A percentile compares a stretch with the other conserved stretches of the same genome.
Conservation (phyloP, 2,329 filamentous ascomycete species). For the Hyphodiscus sp. region DNA sequence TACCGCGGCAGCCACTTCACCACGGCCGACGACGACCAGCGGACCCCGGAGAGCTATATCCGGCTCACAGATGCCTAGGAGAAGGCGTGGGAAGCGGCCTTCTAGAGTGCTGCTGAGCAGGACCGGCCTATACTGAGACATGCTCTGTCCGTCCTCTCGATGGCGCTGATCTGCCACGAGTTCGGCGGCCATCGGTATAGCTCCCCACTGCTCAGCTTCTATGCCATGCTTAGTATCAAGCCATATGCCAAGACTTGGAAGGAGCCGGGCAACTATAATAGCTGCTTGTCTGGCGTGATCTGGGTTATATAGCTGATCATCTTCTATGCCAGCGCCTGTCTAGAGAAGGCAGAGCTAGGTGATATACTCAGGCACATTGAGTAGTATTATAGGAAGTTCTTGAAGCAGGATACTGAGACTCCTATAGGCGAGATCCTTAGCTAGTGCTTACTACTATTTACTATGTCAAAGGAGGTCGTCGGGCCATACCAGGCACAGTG, state of each 20-base stretch:
- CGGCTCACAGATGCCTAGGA: background rate
- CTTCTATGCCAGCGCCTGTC: conserved; percentile 8
- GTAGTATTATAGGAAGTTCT: conserved; percentile 10
- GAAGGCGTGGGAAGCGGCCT: conserved; percentile 7
- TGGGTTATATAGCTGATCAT: conserved; percentile 8
- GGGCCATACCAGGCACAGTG: conserved; percentile 7
- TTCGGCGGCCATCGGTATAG: conserved; percentile 8
- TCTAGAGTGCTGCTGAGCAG: conserved; percentile 5
- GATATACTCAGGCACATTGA: background rate
- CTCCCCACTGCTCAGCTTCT: conserved; percentile 10
- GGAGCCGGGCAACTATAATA: conserved; percentile 8
- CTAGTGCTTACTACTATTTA: conserved; percentile 10
- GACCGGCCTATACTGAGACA: conserved; percentile 8
- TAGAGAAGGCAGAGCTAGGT: background rate
- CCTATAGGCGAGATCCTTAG: conserved; percentile 12
- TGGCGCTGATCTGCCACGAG: conserved; percentile 11
- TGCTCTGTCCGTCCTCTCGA: conserved; percentile 7
- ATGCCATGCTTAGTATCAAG: conserved; percentile 2
- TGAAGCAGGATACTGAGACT: conserved; percentile 8
- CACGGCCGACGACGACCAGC: background rate
- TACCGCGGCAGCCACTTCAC: conserved; percentile 6
- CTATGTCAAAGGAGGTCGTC: conserved; percentile 3
- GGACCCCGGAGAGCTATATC: conserved; percentile 3
- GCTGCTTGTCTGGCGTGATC: conserved; percentile 3
- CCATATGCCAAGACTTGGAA: conserved; percentile 1